phyloP scores from a whole-genome alignment of 805 yeast species.

The Cyberlindnera sargentensis region DNA sequence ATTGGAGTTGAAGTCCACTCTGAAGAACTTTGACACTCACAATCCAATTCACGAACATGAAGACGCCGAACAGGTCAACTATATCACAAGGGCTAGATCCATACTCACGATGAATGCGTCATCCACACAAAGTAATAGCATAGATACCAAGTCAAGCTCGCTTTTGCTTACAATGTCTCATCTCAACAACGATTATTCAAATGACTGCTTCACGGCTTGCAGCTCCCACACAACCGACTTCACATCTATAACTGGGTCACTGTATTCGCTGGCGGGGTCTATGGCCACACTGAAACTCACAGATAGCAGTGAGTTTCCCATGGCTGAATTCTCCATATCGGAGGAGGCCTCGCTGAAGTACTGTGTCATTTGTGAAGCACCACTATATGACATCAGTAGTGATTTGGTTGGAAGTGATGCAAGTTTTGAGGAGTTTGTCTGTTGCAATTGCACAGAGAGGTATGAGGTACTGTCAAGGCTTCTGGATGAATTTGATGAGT shows the following conservation, averaged over 20 bases:
- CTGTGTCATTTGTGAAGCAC: constrained; percentile 66
- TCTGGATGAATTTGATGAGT: constrained; percentile 32
- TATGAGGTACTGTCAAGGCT: constrained; percentile 43
- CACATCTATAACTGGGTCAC: not conserved
- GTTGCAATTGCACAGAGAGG: constrained; percentile 53
- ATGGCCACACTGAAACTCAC: constrained; percentile 13
- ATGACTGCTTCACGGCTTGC: too few species aligned
- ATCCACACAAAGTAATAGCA: not conserved
- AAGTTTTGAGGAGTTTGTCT: constrained; percentile 44
- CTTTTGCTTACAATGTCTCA: not conserved
- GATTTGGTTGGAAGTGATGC: constrained; percentile 20
- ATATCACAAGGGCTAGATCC: constrained; percentile 10
- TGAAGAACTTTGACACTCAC: constrained; percentile 10
- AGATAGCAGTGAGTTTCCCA: constrained; percentile 7
- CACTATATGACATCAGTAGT: constrained; percentile 54
- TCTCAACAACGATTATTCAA: not conserved
- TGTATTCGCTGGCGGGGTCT: constrained; percentile 5
- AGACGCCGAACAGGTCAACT: constrained; percentile 2
- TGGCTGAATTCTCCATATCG: constrained; percentile 7
- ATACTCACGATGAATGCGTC: constrained; percentile 6
- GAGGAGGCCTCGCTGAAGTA: constrained; percentile 22
- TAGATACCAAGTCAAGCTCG: not conserved
- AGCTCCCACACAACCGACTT: not conserved
- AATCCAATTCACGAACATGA: not conserved
- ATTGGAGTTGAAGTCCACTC: constrained; percentile 26